These are phyloP conservation scores for Melaleuca alternifolia DNA, from an alignment of 345 rosid species.

Conservation along the genomic window DNA sequence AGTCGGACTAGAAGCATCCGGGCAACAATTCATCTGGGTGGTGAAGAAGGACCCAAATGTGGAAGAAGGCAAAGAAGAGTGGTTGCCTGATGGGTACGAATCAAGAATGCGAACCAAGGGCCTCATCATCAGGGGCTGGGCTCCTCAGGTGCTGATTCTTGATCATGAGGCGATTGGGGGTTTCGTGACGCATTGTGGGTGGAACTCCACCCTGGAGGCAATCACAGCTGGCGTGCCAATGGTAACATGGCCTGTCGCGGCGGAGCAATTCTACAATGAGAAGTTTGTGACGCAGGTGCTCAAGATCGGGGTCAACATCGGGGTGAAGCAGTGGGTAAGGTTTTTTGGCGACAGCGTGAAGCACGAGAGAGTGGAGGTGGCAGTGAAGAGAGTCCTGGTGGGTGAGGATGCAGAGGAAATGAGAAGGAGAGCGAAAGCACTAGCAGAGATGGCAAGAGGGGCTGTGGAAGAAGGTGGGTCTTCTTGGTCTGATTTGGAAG, in stretches of 20 bases:
- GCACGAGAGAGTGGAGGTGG: slow-evolving; percentile 25
- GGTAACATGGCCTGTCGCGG: slow-evolving; percentile 53
- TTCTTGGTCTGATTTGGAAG: slow-evolving; percentile 13
- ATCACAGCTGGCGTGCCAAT: slow-evolving; percentile 39
- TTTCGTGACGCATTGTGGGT: slow-evolving; percentile 67
- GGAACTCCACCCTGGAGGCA: slow-evolving; percentile 61
- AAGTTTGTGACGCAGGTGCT: slow-evolving; percentile 34
- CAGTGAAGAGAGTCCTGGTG: slow-evolving; percentile 28
- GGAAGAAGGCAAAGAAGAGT: slow-evolving; percentile 15
- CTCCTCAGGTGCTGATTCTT: slow-evolving; percentile 50
- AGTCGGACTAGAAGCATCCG: slow-evolving; percentile 24
- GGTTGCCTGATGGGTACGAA: slow-evolving; percentile 28
- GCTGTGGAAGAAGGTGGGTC: slow-evolving; percentile 36
- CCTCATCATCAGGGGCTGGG: slow-evolving; percentile 35
- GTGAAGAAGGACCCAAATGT: slow-evolving; percentile 8
- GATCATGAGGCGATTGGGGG: slow-evolving; percentile 50
- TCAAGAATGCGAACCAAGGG: slow-evolving; percentile 16
- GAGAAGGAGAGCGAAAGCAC: slow-evolving; percentile 11
- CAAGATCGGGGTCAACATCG: slow-evolving; percentile 33
- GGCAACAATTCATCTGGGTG: slow-evolving; percentile 38
- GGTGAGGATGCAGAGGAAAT: slow-evolving; percentile 33
- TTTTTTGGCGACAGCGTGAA: slow-evolving; percentile 6
- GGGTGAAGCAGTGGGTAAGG: slow-evolving; percentile 19
- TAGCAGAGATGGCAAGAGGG: slow-evolving; percentile 10
- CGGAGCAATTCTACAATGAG: slow-evolving; percentile 60